phyloP scores from a whole-genome alignment of 2,329 filamentous ascomycete species.

The Colletotrichum spinosum region DNA sequence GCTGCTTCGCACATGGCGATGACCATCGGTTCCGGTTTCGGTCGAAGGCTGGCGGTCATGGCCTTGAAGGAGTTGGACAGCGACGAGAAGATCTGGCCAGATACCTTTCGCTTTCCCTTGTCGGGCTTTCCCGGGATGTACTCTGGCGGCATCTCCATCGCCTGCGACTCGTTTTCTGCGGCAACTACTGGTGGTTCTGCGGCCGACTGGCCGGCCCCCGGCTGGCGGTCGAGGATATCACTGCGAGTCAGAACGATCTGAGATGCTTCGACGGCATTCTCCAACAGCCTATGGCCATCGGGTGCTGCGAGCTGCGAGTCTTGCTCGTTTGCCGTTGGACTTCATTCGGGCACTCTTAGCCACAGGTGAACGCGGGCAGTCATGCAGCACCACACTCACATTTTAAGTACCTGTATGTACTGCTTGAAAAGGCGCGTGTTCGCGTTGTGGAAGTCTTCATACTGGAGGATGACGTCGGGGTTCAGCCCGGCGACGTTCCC shows the following conservation, averaged over 20 bases:
- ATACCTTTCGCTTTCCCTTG: slow-evolving; percentile 34
- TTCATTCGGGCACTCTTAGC: slow-evolving; percentile 6
- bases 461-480: slow-evolving; percentile 41
- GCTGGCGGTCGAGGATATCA: slow-evolving; percentile 6
- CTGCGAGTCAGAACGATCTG: slow-evolving; percentile 20
- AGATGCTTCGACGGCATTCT: slow-evolving; percentile 32
- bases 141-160: slow-evolving; percentile 8
- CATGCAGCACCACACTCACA: slow-evolving; percentile 19
- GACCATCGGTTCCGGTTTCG: slow-evolving; percentile 52
- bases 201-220: slow-evolving; percentile 1
- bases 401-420: slow-evolving; percentile 16
- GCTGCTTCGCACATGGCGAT: slow-evolving; percentile 51
- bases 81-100: slow-evolving; percentile 41
- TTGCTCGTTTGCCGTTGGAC: slow-evolving; percentile 26
- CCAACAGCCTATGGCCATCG: slow-evolving; percentile 23
- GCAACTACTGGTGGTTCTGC: not conserved
- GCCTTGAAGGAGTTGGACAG: slow-evolving; percentile 50
- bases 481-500: slow-evolving; percentile 42
- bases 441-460: slow-evolving; percentile 41
- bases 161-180: not conserved
- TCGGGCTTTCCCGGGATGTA: not conserved
- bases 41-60: slow-evolving; percentile 45
- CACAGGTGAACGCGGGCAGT: not conserved
- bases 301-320: slow-evolving; percentile 23
- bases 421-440: slow-evolving; percentile 42